phyloP scores from a whole-genome alignment of 306 rosid species.

The Echinosophora koreensis region DNA sequence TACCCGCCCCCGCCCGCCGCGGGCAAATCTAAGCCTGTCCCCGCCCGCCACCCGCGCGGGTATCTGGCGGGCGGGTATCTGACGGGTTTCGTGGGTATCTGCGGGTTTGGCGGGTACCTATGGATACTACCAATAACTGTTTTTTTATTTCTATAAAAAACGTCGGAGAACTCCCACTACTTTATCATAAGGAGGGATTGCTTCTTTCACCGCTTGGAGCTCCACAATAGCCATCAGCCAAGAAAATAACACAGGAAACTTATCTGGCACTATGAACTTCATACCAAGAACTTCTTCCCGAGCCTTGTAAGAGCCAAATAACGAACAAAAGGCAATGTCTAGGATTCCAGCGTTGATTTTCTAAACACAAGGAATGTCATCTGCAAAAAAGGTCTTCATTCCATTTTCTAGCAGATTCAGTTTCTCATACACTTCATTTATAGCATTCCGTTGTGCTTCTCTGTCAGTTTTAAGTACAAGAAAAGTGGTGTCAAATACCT shows the following conservation, averaged over 20 bases:
- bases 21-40: too few relatives aligned
- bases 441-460: slow-evolving; percentile 46
- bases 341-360: slow-evolving; percentile 36
- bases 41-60: too few relatives aligned
- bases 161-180: background rate
- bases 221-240: background rate
- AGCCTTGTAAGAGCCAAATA: background rate
- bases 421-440: slow-evolving; percentile 37
- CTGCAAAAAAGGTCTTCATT: slow-evolving; percentile 45
- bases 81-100: too few relatives aligned
- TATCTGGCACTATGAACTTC: background rate
- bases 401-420: slow-evolving; percentile 50
- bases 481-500: slow-evolving; percentile 14
- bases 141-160: too few relatives aligned
- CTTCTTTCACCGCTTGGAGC: background rate
- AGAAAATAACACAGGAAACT: background rate
- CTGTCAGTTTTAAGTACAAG: slow-evolving; percentile 39
- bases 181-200: background rate
- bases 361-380: slow-evolving; percentile 31
- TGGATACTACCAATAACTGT: too few relatives aligned
- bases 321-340: slow-evolving; percentile 30
- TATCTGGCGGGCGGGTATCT: too few relatives aligned
- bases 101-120: too few relatives aligned
- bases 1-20: too few relatives aligned
- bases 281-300: background rate